Base-by-base conservation (phyloP, 768 basidiomycete genomes). In the Suillus variegatus region DNA sequence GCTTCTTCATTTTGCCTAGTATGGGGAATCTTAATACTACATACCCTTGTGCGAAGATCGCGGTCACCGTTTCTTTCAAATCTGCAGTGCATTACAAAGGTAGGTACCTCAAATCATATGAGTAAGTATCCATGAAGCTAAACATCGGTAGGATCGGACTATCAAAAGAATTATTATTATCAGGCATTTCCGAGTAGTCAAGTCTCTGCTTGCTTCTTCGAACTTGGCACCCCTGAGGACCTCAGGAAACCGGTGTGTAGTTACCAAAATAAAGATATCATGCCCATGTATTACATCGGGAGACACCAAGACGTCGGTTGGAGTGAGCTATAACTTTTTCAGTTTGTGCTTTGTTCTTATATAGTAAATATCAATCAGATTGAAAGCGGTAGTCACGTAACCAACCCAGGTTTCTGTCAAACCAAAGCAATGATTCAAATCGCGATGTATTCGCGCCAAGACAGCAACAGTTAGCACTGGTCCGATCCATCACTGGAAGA, bases 181-280 rank as follows among this genome's bases (percentile, higher is more conserved):
- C 88, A 82, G 81, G 80, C 85, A 0, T 69, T 70, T 18, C 84
- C 85, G 13, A 86, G 84, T 66, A 72, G 78, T 1, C 80, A 86
- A 67, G 28, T 67, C 0, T 68, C 88, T 0, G 74, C 77, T 7
- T 90, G 88, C 71, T 82, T 82, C 18, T 85, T 89, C 12, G 84
- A 88, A 70, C 87, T 88, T 9, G 85, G 83, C 2, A 85, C 81
- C 1, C 28, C 83, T 1, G 78, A 79, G n/a, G 88, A 90, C 65
- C 75, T 89, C 40, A 80, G 78, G 1, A 74, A 7, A 84, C 84
- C 32, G 36, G 88, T 89, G 58, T 56, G 74, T 67, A n/a, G 51
- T 52, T 57, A 22, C 35, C 10, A 10, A 52, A 6, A 49, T 40
- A 62, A 36, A n/a, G 22, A 41, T 7, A 28, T 12, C 18, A 51